Base-by-base conservation (phyloP, 148 eudicot species). In the Cornus florida region DNA sequence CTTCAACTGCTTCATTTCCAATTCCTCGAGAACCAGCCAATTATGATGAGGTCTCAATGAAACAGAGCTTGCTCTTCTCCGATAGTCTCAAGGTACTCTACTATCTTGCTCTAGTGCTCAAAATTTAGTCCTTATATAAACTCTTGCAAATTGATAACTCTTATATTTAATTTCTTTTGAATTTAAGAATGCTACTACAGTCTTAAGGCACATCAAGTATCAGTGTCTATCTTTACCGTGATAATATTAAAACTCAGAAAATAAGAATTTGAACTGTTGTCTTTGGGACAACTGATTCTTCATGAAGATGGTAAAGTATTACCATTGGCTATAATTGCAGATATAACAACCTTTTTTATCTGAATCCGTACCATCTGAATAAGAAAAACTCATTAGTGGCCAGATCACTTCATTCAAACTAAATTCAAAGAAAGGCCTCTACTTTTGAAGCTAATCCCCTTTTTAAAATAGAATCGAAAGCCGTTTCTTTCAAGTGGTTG, bases 41-140 rank as follows among this genome's bases (percentile, higher is more conserved):
- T 82, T 95, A 86, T 60, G 97, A 95, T 80, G 97, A 95, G 82
- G 78, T 85, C 32, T 87, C 98, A 72, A 91, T 96, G 92, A 91
- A 96, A 77, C 92, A 96, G 75, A 90, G 92, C 87, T 77, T 96
- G 86, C 89, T 90, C 71, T 96, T 96, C 84, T 84, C 93, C 23
- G 99, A 93, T 81, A 89, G 97, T 85, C 92, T 96, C 59, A 87
- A 93, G 99, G 99, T 92, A 73, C 19, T 73, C 69, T 73, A 13
- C 20, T 35, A 2, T 57, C 14, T 57, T 57, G 64, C 64, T 57
- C 79, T 50, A 48, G 38, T 48, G 31, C 35, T 50, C 31, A 62
- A 62, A 19, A 62, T 6, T 4, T n/a, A 62, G 23, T n/a, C 66
- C 7, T 2, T 62, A n/a, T 57, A 2, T 57, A 1, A 8, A 57